Evolutionary conservation across 2,329 filamentous ascomycete species (phyloP).

Genomic region (Diaporthe sp.): DNA sequence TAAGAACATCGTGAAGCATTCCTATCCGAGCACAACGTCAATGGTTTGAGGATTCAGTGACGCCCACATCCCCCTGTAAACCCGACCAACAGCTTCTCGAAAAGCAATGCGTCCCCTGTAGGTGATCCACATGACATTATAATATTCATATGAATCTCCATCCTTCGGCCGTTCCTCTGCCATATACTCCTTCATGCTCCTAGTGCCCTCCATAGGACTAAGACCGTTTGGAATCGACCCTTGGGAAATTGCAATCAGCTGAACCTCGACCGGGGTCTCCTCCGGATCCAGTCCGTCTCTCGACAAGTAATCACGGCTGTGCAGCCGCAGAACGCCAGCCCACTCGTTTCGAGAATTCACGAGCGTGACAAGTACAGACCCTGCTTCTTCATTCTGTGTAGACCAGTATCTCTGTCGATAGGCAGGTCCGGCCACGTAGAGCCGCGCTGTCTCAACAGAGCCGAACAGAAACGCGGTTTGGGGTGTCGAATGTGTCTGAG

Average conservation of each 20-base stretch:
- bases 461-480: background rate
- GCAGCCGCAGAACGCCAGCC: conserved; percentile 1
- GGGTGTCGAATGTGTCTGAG: background rate
- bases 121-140: conserved; percentile 17
- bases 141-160: conserved; percentile 7
- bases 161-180: background rate
- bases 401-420: background rate
- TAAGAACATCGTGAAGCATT: background rate
- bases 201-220: background rate
- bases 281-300: background rate
- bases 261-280: background rate
- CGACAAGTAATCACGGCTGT: conserved; percentile 5
- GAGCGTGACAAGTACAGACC: background rate
- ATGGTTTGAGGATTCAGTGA: background rate
- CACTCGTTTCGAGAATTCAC: background rate
- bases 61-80: conserved; percentile 31
- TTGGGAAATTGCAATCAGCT: background rate
- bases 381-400: background rate
- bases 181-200: background rate
- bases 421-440: background rate
- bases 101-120: background rate
- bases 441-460: background rate
- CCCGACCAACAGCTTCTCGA: conserved; percentile 16
- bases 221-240: background rate
- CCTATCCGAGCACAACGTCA: background rate